A percentile compares a stretch with the other conserved stretches of the same genome.
phyloP scores from a whole-genome alignment of 129 eudicot genomes.

The Lonicera japonica region DNA sequence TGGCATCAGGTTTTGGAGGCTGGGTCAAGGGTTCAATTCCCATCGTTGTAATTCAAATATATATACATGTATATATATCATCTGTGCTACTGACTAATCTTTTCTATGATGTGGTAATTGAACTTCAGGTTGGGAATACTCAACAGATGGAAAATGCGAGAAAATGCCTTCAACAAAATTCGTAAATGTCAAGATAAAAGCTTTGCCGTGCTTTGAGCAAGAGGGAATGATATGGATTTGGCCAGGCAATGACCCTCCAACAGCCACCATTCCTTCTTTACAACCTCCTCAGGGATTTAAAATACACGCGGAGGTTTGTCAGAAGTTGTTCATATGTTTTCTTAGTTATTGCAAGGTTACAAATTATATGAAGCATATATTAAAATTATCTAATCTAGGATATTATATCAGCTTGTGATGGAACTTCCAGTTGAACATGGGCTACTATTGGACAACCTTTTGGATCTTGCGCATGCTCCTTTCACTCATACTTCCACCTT shows the following conservation, averaged over 20 bases:
- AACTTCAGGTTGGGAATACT: slow-evolving; percentile 84
- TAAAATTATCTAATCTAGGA: neutral
- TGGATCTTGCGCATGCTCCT: slow-evolving; percentile 98
- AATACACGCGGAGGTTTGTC: slow-evolving; percentile 87
- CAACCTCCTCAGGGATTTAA: slow-evolving; percentile 81
- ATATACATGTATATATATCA: too few relatives aligned
- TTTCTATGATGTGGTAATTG: slow-evolving; percentile 1
- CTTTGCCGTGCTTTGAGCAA: slow-evolving; percentile 82
- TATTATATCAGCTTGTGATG: slow-evolving; percentile 64
- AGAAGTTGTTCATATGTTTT: neutral
- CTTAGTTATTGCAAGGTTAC: neutral
- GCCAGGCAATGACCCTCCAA: slow-evolving; percentile 89
- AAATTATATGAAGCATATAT: neutral
- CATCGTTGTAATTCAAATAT: too few relatives aligned
- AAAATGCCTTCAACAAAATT: slow-evolving; percentile 95
- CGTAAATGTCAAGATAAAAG: slow-evolving; percentile 66
- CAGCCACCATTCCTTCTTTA: slow-evolving; percentile 70
- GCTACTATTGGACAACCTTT: slow-evolving; percentile 84
- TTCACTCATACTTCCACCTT: slow-evolving; percentile 95
- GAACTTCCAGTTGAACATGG: slow-evolving; percentile 99
- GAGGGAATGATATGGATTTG: slow-evolving; percentile 98
- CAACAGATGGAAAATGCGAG: slow-evolving; percentile 82
- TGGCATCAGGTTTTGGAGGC: too few relatives aligned
- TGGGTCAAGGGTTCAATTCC: too few relatives aligned
- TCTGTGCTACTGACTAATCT: neutral